These are phyloP conservation scores for Metschnikowia bowlesiae DNA, from an alignment of 805 yeast species.

Conservation along the genomic window DNA sequence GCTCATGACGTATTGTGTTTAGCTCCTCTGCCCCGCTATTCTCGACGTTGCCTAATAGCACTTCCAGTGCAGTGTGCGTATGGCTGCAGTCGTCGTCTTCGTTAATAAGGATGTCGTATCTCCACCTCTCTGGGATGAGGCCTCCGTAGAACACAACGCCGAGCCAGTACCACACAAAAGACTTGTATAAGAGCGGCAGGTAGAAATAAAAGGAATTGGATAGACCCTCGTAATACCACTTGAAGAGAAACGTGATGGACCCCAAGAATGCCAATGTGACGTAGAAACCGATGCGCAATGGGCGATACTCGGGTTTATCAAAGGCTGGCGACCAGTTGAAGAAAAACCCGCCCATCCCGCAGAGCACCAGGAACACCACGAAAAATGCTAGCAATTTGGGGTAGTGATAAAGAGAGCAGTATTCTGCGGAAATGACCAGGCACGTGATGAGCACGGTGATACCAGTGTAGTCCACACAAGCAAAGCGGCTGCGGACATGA, in stretches of 20 bases:
- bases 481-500: conserved; percentile 63
- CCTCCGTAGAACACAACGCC: conserved; percentile 90
- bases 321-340: conserved; percentile 92
- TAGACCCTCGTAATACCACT: conserved; percentile 54
- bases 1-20: conserved; percentile 1
- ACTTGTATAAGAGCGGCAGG: conserved; percentile 61
- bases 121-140: conserved; percentile 83
- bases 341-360: conserved; percentile 68
- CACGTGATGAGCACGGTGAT: conserved; percentile 87
- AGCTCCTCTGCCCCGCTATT: conserved; percentile 38
- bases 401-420: conserved; percentile 64
- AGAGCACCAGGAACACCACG: conserved; percentile 55
- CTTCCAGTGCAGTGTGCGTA: conserved; percentile 25
- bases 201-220: conserved; percentile 49
- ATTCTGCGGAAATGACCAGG: conserved; percentile 82
- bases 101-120: conserved; percentile 62
- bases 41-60: conserved; percentile 31
- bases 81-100: conserved; percentile 26
- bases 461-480: conserved; percentile 94
- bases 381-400: conserved; percentile 46
- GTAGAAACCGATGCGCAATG: conserved; percentile 75
- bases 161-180: conserved; percentile 66
- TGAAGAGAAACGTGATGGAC: conserved; percentile 54
- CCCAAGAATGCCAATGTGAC: conserved; percentile 76
- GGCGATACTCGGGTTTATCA: conserved; percentile 81